phyloP scores from a whole-genome alignment of 768 basidiomycete species.

The Pleurotus sapidus region DNA sequence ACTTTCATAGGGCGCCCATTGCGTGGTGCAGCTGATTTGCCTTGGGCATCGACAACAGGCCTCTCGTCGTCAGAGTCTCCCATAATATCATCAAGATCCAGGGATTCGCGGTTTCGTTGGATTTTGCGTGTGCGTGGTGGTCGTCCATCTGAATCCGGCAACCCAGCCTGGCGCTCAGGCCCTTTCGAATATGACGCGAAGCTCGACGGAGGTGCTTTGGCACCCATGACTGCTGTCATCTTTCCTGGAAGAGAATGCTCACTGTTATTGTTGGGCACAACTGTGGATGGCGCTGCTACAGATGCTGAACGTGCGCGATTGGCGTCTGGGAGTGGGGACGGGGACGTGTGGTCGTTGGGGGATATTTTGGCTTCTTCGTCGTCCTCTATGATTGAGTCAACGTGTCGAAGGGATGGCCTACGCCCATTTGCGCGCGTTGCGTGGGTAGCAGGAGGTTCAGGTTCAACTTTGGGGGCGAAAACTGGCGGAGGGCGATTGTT shows the following conservation, averaged over 20 bases:
- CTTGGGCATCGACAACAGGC: constrained; percentile 16
- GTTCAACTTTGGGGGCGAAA: constrained; percentile 32
- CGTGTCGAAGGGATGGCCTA: constrained; percentile 47
- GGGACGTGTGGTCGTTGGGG: constrained; percentile 34
- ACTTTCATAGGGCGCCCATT: constrained; percentile 23
- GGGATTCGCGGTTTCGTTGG: constrained; percentile 59
- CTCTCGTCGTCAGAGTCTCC: constrained; percentile 65
- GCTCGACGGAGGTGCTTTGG: neutral
- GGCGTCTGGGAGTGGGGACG: constrained; percentile 26
- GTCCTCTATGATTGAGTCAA: constrained; percentile 66
- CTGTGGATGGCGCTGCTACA: constrained; percentile 19
- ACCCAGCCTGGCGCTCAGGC: neutral
- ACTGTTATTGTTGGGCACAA: constrained; percentile 15
- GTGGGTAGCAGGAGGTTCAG: constrained; percentile 22
- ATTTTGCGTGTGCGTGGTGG: constrained; percentile 51
- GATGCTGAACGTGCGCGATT: constrained; percentile 40
- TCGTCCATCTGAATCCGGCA: constrained; percentile 1
- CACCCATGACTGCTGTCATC: neutral
- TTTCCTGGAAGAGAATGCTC: constrained; percentile 1
- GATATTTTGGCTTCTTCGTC: constrained; percentile 46
- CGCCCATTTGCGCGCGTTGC: constrained; percentile 31
- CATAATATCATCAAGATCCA: constrained; percentile 78
- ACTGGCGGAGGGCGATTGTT: constrained; percentile 35
- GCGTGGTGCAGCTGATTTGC: constrained; percentile 18
- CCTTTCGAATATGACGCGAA: neutral